Base-by-base conservation (phyloP, 495 filamentous ascomycete genomes). In the Gamarada debralockiae region DNA sequence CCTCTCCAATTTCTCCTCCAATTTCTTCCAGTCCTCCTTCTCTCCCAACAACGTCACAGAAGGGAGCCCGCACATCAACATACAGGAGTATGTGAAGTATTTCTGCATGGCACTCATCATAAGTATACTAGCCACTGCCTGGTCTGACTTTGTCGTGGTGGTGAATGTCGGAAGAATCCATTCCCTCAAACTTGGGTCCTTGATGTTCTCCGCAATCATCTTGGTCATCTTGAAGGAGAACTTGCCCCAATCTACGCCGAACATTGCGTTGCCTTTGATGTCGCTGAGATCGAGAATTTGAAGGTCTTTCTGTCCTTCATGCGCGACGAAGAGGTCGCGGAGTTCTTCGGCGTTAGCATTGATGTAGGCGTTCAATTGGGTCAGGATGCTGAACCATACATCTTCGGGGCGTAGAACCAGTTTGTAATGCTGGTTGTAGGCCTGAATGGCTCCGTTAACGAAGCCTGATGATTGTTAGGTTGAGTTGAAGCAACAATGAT, bases 381-480 rank as follows among this genome's bases (percentile, higher is more conserved):
- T 68, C 2, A 83, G 61, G 53, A 83, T 80, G 40, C 74, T 67
- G 36, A 83, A 68, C 80, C 82, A 85, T 38, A 85, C 65, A 58
- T 85, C 81, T 37, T 85, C 80, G 12, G 80, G 81, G 13, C 82
- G 74, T 45, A 85, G 65, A 10, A 70, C 65, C 10, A 84, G 71
- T 50, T 77, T 67, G 48, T 77, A 75, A 50, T 85, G 78, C 21
- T 73, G 48, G 53, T 68, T 74, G 57, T 80, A 83, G 34, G 81
- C 79, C 14, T 72, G 59, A 15, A 79, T 67, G 44, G 65, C 63
- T 13, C 69, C 68, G 42, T 73, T 62, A 4, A 84, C 73, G 48
- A 84, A 74, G 29, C 77, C 76, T 52, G 37, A 42, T 84, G 74
- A 22, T 69, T 65, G 38, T 65, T 59, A 0, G 71, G 56, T 57